Evolutionary conservation across 768 basidiomycete species (phyloP).

Genomic region (Nidularia sp.): DNA sequence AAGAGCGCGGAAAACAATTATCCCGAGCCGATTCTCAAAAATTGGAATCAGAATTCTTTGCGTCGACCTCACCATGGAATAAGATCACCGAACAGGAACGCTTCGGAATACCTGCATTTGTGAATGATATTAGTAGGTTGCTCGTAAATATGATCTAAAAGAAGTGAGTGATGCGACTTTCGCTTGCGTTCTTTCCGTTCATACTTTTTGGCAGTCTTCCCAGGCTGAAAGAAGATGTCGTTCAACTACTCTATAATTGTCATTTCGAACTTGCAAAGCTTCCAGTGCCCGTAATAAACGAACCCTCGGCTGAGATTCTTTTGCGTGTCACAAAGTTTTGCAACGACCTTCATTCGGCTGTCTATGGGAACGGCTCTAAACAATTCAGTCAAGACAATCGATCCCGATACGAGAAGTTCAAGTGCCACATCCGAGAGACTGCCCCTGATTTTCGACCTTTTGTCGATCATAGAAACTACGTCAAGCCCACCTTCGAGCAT

Average conservation of each 20-base stretch:
- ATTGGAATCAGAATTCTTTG: slow-evolving; percentile 41
- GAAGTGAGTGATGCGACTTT: slow-evolving; percentile 33
- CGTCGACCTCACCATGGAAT: slow-evolving; percentile 47
- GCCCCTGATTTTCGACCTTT: slow-evolving; percentile 29
- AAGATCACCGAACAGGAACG: slow-evolving; percentile 39
- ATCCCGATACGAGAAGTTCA: slow-evolving; percentile 19
- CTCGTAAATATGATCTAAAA: slow-evolving; percentile 47
- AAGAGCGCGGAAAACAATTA: slow-evolving; percentile 35
- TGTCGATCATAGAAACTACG: neutral
- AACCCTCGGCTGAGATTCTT: slow-evolving; percentile 44
- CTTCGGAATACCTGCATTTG: slow-evolving; percentile 54
- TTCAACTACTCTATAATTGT: slow-evolving; percentile 30
- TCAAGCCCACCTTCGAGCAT: neutral
- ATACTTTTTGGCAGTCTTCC: slow-evolving; percentile 38
- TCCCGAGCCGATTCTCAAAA: slow-evolving; percentile 30
- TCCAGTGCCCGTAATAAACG: slow-evolving; percentile 29
- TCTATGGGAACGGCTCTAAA: slow-evolving; percentile 19
- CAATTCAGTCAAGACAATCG: slow-evolving; percentile 24
- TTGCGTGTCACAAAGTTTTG: slow-evolving; percentile 41
- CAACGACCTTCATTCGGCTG: slow-evolving; percentile 22
- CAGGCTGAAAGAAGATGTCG: slow-evolving; percentile 31
- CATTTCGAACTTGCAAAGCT: slow-evolving; percentile 27
- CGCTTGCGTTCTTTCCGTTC: neutral
- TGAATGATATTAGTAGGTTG: slow-evolving; percentile 46
- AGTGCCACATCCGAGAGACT: slow-evolving; percentile 22